Conservation (phyloP, 495 filamentous ascomycete genomes). For the Trichoderma asperelloides region DNA sequence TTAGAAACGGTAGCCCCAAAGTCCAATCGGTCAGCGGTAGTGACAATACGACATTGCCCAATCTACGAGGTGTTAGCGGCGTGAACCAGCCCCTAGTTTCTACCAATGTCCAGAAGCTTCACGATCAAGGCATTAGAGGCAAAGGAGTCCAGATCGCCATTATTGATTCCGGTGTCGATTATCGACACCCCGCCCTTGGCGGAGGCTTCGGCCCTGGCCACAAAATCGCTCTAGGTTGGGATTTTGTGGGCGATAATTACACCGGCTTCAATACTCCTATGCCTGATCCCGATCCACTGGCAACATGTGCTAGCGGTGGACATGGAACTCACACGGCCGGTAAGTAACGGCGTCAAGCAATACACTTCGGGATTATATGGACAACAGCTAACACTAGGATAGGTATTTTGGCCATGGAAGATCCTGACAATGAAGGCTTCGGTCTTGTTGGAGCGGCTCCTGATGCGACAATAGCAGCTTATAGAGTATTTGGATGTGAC, state of each 20-base stretch:
- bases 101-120: constrained; percentile 14
- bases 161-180: constrained; percentile 42
- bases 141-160: constrained; percentile 26
- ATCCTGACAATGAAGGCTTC: constrained; percentile 18
- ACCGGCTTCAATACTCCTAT: constrained; percentile 9
- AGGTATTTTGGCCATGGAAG: constrained; percentile 11
- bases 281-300: constrained; percentile 15
- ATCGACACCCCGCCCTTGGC: constrained; percentile 38
- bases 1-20: not conserved
- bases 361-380: not conserved
- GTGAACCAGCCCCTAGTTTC: not conserved
- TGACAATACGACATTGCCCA: not conserved
- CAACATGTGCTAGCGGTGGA: constrained; percentile 26
- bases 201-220: constrained; percentile 35
- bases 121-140: constrained; percentile 22
- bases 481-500: constrained; percentile 27
- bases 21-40: too few species aligned
- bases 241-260: constrained; percentile 24
- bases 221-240: constrained; percentile 33
- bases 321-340: constrained; percentile 36
- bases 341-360: constrained; percentile 6
- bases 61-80: not conserved
- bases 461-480: constrained; percentile 34
- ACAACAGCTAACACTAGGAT: not conserved
- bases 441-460: constrained; percentile 37